Conservation (phyloP, 192 early-diverging fungal genomes). For the Coemansia furcata region DNA sequence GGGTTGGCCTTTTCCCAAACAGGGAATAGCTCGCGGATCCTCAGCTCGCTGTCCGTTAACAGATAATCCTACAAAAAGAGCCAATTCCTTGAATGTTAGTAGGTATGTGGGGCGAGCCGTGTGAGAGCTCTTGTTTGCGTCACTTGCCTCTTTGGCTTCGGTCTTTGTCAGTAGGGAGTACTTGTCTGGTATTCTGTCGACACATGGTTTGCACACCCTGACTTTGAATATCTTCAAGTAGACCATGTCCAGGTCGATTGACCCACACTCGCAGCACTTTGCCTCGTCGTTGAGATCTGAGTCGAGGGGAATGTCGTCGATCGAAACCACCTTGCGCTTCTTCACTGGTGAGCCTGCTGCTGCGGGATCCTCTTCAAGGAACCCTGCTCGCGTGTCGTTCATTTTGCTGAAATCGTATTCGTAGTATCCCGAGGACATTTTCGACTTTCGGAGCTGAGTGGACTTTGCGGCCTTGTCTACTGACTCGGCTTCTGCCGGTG, state of each 20-base stretch:
- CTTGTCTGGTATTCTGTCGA: conserved; percentile 72
- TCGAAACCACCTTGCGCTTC: conserved; percentile 13
- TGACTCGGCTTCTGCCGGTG: not conserved
- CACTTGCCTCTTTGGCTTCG: conserved; percentile 73
- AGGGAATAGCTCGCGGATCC: conserved; percentile 73
- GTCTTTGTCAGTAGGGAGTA: conserved; percentile 96
- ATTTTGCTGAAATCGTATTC: conserved; percentile 89
- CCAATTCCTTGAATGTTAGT: not conserved
- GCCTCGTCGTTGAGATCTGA: conserved; percentile 56
- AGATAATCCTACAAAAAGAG: conserved; percentile 70
- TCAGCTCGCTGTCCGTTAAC: conserved; percentile 92
- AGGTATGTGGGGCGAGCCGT: not conserved
- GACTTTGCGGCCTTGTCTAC: conserved; percentile 4
- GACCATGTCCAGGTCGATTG: conserved; percentile 77
- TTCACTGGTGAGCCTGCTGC: conserved; percentile 23
- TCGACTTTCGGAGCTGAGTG: conserved; percentile 16
- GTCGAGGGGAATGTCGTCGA: conserved; percentile 14
- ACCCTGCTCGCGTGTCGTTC: conserved; percentile 86
- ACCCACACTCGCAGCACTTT: conserved; percentile 79
- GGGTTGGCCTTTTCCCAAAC: conserved; percentile 91
- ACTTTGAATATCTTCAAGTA: conserved; percentile 73
- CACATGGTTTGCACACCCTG: conserved; percentile 74
- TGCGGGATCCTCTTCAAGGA: conserved; percentile 63
- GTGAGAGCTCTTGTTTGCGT: not conserved
- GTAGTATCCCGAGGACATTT: conserved; percentile 53